Evolutionary conservation across 2,329 filamentous ascomycete species (phyloP).

Genomic region (Sporothrix curviconia): DNA sequence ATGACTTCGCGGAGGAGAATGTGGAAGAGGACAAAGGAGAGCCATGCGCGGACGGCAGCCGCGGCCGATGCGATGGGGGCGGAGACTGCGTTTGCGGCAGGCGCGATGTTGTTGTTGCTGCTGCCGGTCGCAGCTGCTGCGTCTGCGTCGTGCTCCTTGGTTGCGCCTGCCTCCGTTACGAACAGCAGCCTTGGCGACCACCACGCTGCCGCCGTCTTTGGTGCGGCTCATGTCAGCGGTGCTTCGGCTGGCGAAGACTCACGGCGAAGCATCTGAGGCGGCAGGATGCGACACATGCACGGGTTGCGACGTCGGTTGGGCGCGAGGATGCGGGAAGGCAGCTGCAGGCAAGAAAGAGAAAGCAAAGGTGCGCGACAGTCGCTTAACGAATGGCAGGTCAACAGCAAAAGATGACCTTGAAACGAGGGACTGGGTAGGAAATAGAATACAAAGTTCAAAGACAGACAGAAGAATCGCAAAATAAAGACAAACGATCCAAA

Average conservation of each 20-base stretch:
- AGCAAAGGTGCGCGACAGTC: background rate
- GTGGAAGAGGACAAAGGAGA: conserved; percentile 37
- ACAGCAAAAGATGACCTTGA: background rate
- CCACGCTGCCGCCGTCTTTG: background rate
- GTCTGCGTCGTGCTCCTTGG: background rate
- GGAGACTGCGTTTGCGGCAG: background rate
- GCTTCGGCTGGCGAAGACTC: background rate
- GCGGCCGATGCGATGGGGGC: background rate
- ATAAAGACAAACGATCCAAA: background rate
- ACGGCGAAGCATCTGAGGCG: background rate
- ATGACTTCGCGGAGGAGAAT: conserved; percentile 25
- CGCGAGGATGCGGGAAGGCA: background rate
- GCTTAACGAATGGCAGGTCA: background rate
- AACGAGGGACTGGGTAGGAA: background rate
- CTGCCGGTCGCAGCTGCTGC: background rate
- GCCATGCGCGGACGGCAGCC: conserved; percentile 22
- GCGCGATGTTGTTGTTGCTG: too few relatives aligned
- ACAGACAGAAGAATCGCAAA: background rate
- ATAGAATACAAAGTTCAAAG: background rate
- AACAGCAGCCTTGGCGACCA: background rate
- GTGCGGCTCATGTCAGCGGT: conserved; percentile 5
- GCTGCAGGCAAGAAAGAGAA: too few relatives aligned
- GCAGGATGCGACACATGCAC: background rate
- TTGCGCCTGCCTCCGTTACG: background rate
- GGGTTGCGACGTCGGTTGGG: background rate